Conservation (phyloP, 768 basidiomycete species). For the Boletus eberwhitei region DNA sequence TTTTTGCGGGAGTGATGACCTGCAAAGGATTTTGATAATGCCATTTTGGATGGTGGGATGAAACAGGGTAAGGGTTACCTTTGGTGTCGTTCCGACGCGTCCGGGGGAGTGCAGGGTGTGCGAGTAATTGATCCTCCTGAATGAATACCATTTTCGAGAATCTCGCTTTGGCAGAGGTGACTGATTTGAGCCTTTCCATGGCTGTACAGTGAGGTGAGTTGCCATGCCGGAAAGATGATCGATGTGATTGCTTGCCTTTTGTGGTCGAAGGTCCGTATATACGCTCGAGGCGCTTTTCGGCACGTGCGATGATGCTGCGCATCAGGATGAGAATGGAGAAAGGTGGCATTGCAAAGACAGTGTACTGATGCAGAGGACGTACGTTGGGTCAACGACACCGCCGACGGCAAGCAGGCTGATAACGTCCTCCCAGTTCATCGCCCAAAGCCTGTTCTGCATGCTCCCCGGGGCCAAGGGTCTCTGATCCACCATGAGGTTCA, state of each 20-base stretch:
- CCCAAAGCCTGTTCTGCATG: constrained; percentile 61
- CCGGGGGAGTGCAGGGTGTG: constrained; percentile 13
- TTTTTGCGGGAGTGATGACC: background rate
- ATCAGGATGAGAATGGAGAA: background rate
- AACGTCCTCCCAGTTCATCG: constrained; percentile 64
- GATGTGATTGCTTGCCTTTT: constrained; percentile 9
- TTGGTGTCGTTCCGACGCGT: constrained; percentile 5
- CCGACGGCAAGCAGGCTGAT: constrained; percentile 48
- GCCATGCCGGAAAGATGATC: background rate
- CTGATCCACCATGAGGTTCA: constrained; percentile 54
- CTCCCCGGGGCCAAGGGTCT: constrained; percentile 53
- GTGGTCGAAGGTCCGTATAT: constrained; percentile 26
- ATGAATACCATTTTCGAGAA: background rate
- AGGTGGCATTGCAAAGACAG: background rate
- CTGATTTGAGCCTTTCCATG: constrained; percentile 10
- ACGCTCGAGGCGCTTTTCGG: constrained; percentile 27
- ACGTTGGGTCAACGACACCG: constrained; percentile 34
- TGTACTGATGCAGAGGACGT: background rate
- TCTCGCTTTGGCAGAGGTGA: constrained; percentile 16
- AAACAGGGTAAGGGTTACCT: constrained; percentile 6
- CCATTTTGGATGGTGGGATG: background rate
- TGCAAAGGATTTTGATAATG: background rate
- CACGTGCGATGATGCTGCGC: constrained; percentile 22
- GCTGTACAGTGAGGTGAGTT: constrained; percentile 11
- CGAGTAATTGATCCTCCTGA: constrained; percentile 18